Conservation (phyloP, 2,329 filamentous ascomycete species). For the Neonectria ditissima region DNA sequence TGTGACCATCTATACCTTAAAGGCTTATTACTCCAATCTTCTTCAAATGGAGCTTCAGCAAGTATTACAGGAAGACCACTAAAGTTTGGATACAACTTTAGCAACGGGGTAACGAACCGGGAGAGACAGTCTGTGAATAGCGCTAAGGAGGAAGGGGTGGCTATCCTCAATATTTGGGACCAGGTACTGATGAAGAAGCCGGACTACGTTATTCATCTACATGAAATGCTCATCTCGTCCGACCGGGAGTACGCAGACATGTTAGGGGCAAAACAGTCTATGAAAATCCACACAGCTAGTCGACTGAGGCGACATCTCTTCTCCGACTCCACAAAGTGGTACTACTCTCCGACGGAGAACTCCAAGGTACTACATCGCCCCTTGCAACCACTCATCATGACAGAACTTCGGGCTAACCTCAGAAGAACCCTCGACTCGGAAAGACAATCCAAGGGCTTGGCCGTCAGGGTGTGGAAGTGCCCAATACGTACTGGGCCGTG, state of each 20-base stretch:
- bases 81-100: too few species aligned
- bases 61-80: too few species aligned
- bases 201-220: too few species aligned
- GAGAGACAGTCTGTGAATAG: too few species aligned
- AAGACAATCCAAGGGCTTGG: conserved; percentile 18
- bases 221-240: conserved; percentile 21
- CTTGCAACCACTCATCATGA: too few species aligned
- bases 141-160: too few species aligned
- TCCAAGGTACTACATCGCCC: conserved; percentile 1
- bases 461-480: conserved; percentile 11
- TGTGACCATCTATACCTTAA: too few species aligned
- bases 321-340: conserved; percentile 27
- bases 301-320: conserved; percentile 21
- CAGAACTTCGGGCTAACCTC: not conserved
- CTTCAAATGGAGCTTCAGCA: too few species aligned
- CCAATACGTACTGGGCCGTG: conserved; percentile 23
- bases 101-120: too few species aligned
- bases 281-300: conserved; percentile 1
- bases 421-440: conserved; percentile 16
- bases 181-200: too few species aligned
- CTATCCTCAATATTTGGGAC: too few species aligned
- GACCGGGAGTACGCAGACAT: conserved; percentile 26
- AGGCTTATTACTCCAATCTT: too few species aligned
- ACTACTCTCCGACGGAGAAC: conserved; percentile 21
- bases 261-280: conserved; percentile 2